Percentiles rank a stretch among this genome's conserved stretches.
These are phyloP conservation scores for Kwoniella dejecticola DNA, from an alignment of 768 basidiomycete genomes.

Conservation along the genomic window DNA sequence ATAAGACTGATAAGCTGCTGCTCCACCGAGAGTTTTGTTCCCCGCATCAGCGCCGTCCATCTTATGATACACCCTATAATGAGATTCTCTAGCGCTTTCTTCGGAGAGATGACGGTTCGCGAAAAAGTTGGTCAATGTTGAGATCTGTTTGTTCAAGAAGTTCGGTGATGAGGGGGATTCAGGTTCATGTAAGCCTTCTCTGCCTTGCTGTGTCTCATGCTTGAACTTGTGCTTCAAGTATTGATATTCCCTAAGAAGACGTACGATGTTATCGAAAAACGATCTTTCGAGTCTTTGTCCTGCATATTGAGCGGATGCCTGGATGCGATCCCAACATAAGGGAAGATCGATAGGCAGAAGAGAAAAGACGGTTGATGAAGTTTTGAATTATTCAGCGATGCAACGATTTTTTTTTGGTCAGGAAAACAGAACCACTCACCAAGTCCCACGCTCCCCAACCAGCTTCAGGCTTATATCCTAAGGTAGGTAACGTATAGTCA, in stretches of 20 bases:
- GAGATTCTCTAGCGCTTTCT: slow-evolving; percentile 46
- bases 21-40: slow-evolving; percentile 48
- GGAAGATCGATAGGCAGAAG: neutral
- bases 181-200: slow-evolving; percentile 10
- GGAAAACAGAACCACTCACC: slow-evolving; percentile 20
- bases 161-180: slow-evolving; percentile 1
- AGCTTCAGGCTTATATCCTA: slow-evolving; percentile 40
- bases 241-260: slow-evolving; percentile 25
- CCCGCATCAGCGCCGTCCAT: slow-evolving; percentile 43
- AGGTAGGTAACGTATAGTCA: slow-evolving; percentile 41
- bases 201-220: neutral
- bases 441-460: slow-evolving; percentile 49
- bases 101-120: slow-evolving; percentile 45
- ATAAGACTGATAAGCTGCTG: slow-evolving; percentile 53
- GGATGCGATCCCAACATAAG: neutral
- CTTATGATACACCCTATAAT: slow-evolving; percentile 45
- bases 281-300: slow-evolving; percentile 41
- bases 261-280: slow-evolving; percentile 53
- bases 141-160: slow-evolving; percentile 34
- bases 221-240: slow-evolving; percentile 2
- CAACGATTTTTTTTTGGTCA: no score
- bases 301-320: slow-evolving; percentile 44
- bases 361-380: neutral
- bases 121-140: slow-evolving; percentile 46
- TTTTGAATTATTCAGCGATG: neutral